Conservation (phyloP, 2,329 filamentous ascomycete genomes). For the Alternaria consortialis region DNA sequence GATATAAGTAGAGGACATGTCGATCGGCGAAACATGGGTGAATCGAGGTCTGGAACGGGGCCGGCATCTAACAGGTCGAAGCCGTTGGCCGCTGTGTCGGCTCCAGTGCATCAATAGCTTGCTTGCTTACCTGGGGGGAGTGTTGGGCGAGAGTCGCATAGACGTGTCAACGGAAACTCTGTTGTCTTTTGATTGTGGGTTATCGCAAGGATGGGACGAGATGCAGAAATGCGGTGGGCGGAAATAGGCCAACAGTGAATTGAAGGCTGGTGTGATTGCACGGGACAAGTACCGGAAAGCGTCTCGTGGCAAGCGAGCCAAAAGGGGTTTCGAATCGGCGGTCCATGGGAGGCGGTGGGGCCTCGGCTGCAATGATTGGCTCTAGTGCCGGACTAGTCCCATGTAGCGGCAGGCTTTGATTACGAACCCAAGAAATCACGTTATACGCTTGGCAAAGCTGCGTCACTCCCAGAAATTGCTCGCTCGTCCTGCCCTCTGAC, state of each 20-base stretch:
- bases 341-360: slow-evolving; percentile 19
- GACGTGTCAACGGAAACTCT: background rate
- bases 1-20: slow-evolving; percentile 13
- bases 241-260: slow-evolving; percentile 2
- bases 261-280: slow-evolving; percentile 1
- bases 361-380: slow-evolving; percentile 20
- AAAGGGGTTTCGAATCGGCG: slow-evolving; percentile 34
- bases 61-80: slow-evolving; percentile 22
- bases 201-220: background rate
- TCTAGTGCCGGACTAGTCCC: background rate
- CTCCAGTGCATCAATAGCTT: slow-evolving; percentile 4
- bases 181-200: background rate
- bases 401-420: slow-evolving; percentile 15
- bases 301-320: slow-evolving; percentile 31
- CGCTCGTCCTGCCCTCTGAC: slow-evolving; percentile 46
- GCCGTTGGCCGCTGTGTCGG: slow-evolving; percentile 13
- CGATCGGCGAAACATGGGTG: slow-evolving; percentile 24
- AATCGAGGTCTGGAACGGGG: slow-evolving; percentile 23
- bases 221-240: slow-evolving; percentile 3
- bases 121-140: too few species aligned
- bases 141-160: background rate
- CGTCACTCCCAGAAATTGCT: slow-evolving; percentile 46
- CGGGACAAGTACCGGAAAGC: slow-evolving; percentile 8
- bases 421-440: slow-evolving; percentile 37
- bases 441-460: slow-evolving; percentile 41